These are phyloP conservation scores for Cornus suecica DNA, from an alignment of 148 eudicot genomes.

Conservation along the genomic window DNA sequence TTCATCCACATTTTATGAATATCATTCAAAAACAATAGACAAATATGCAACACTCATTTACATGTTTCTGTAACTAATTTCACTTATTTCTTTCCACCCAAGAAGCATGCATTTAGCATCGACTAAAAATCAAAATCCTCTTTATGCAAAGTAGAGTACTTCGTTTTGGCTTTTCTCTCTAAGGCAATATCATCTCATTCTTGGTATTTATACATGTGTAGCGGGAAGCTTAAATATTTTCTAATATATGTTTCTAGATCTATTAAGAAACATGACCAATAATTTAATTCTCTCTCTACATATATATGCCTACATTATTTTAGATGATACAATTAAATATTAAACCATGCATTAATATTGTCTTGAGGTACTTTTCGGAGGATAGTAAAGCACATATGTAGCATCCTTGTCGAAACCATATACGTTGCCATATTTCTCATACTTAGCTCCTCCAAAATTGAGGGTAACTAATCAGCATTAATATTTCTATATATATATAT, in stretches of 20 bases:
- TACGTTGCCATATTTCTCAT: constrained; percentile 44
- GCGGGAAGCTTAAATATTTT: background rate
- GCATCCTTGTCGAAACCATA: constrained; percentile 29
- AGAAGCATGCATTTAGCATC: too few relatives aligned
- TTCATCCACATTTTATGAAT: too few relatives aligned
- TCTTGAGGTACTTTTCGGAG: constrained; percentile 55
- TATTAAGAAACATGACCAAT: too few relatives aligned
- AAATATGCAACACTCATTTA: too few relatives aligned
- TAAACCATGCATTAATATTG: constrained; percentile 16
- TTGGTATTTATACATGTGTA: background rate
- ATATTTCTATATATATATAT: background rate
- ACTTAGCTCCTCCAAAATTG: constrained; percentile 31
- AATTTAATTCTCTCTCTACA: too few relatives aligned
- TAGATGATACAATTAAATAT: background rate
- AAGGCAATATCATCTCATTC: constrained; percentile 30
- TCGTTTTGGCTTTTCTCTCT: background rate
- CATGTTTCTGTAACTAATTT: too few relatives aligned
- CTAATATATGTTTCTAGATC: too few relatives aligned
- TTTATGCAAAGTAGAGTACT: background rate
- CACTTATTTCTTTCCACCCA: too few relatives aligned
- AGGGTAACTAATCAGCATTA: constrained; percentile 22
- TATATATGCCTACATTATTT: too few relatives aligned
- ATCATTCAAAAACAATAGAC: too few relatives aligned
- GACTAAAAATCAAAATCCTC: too few relatives aligned
- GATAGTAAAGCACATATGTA: constrained; percentile 38